Evolutionary conservation across 768 basidiomycete genomes (phyloP).

Genomic region (Lentinula aciculospora): DNA sequence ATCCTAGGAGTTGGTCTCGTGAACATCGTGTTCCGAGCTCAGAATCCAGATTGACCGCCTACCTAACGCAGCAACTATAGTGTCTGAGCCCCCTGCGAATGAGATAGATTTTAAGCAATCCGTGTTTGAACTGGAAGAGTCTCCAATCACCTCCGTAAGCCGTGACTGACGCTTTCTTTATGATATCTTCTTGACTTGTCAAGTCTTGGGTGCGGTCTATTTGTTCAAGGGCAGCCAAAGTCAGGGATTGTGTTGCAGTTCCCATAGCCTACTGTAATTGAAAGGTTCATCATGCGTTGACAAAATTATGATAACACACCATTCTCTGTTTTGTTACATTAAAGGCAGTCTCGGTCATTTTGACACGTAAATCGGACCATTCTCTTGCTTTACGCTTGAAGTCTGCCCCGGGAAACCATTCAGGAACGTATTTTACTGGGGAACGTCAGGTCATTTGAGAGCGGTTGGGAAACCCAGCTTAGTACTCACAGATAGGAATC

Average conservation of each 20-base stretch:
- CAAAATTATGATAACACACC: conserved; percentile 18
- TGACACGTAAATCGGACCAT: conserved; percentile 23
- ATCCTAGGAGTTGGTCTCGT: not conserved
- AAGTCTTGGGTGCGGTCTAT: not conserved
- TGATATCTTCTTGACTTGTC: conserved; percentile 7
- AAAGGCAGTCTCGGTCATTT: conserved; percentile 29
- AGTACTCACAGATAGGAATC: conserved; percentile 21
- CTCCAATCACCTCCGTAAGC: conserved; percentile 18
- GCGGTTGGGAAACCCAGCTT: too few species aligned
- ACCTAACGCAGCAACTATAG: conserved; percentile 3
- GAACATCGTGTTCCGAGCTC: not conserved
- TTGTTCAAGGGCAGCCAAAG: conserved; percentile 5
- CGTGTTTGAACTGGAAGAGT: not conserved
- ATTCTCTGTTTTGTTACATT: conserved; percentile 18
- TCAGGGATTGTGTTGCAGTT: conserved; percentile 11
- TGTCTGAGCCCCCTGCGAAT: not conserved
- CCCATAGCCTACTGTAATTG: conserved; percentile 9
- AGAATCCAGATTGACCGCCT: not conserved
- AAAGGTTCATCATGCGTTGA: not conserved
- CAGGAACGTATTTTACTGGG: conserved; percentile 31
- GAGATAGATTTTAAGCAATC: not conserved
- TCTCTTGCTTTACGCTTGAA: conserved; percentile 31
- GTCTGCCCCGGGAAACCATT: conserved; percentile 36
- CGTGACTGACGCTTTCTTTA: conserved; percentile 17
- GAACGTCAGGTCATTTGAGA: not conserved